Percentiles rank a stretch among this genome's conserved stretches.
These are phyloP conservation scores for Plasmodium malariae DNA, from an alignment of 169 alveolate genomes.

Conservation along the genomic window DNA sequence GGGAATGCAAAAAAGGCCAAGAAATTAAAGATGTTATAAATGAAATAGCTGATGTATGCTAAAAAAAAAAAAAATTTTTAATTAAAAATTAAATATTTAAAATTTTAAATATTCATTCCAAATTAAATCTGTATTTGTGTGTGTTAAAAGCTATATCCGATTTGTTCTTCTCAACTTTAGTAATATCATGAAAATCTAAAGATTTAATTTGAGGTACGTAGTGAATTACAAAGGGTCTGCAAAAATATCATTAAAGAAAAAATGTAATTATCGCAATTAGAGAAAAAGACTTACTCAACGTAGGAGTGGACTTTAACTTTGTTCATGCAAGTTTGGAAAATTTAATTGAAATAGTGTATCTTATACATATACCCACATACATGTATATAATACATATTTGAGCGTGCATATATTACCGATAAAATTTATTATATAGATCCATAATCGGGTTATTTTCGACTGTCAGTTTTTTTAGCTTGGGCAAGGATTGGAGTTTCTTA, in stretches of 20 bases:
- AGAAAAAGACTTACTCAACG: too few relatives aligned
- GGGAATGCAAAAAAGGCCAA: background rate
- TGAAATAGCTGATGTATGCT: background rate
- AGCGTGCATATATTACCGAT: conserved; percentile 34
- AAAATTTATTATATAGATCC: conserved; percentile 36
- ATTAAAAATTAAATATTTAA: background rate
- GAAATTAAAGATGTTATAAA: background rate
- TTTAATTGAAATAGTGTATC: too few relatives aligned
- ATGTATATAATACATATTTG: background rate
- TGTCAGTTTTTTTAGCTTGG: conserved; percentile 50
- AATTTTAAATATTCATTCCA: conserved; percentile 18
- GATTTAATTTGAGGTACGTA: conserved; percentile 73
- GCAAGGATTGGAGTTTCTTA: conserved; percentile 22
- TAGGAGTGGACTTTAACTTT: too few relatives aligned
- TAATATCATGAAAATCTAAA: conserved; percentile 65
- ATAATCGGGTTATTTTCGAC: conserved; percentile 61
- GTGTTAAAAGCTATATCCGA: conserved; percentile 66
- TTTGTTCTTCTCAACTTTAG: conserved; percentile 64
- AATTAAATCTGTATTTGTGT: conserved; percentile 65
- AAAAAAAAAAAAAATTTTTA: conserved; percentile 1
- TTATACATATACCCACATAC: background rate
- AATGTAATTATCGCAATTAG: too few relatives aligned
- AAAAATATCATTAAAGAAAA: background rate
- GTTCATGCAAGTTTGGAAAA: too few relatives aligned
- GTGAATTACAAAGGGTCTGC: conserved; percentile 53